Evolutionary conservation across 352 stramenopile species (phyloP), one percentile per base, ranked within the genome.

Genomic region (Phytophthora kernoviae): DNA sequence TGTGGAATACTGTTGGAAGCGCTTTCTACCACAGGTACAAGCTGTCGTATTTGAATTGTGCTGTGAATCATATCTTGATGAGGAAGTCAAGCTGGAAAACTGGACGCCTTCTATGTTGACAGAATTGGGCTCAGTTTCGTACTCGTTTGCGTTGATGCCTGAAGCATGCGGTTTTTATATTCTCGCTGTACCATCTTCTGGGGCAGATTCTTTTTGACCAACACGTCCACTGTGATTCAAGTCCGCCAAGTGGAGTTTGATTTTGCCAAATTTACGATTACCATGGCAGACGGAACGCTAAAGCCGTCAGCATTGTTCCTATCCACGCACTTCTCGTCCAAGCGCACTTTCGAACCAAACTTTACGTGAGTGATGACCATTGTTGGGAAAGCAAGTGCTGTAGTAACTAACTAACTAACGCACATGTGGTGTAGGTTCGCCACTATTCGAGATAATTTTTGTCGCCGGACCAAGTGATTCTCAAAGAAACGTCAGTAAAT

Each of bases 231-330:
- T 14, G 46, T 64, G 4, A 59, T 79, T 9, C 62, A 74, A 12
- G 52, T 89, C 47, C 81, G 79, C 14, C 65, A 84, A 49, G 70
- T 91, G 2, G 79, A 91, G 44, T 88, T 91, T 41, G 81, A 91
- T 44, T 79, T 87, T 40, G 50, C 59, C 24, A 75, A 74, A 46
- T 73, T 73, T 36, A 54, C 61, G 5, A 66, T 91, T 15, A 65
- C 62, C 5, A 58, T 91, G 26, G 51, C 79, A 4, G 81, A 91
- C 54, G 81, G 81, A 26, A 66, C 57, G 1, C 75, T 81, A 11
- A 85, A 79, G 6, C 81, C 78, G 0, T 60, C 52, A 6, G 73
- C 78, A 12, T 74, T 85, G 17, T 54, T 86, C 18, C 26, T 73
- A 4, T 54, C 76, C 15, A 83, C 75, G 8, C 70, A 85, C 11